phyloP scores from a whole-genome alignment of 495 filamentous ascomycete genomes.

The Mytilinidion resinicola region DNA sequence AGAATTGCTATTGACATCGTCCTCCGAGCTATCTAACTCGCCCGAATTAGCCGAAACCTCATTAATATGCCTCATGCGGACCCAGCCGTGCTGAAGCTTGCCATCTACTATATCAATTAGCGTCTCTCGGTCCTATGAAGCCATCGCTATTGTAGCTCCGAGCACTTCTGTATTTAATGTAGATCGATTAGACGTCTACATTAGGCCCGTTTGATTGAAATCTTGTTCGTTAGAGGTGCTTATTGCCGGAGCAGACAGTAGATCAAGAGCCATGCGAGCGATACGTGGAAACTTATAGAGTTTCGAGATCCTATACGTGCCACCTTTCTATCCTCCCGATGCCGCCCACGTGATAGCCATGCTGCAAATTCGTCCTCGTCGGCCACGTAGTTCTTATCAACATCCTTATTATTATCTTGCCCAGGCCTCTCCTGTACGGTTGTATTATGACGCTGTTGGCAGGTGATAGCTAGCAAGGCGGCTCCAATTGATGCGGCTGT shows the following conservation, averaged over 20 bases:
- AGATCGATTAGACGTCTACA: neutral
- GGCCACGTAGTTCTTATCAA: too few relatives aligned
- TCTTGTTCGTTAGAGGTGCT: too few relatives aligned
- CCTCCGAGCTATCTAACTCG: neutral
- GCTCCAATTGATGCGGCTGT: neutral
- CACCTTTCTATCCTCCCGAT: too few relatives aligned
- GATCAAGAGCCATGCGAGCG: too few relatives aligned
- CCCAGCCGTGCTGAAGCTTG: neutral
- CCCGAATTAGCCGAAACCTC: neutral
- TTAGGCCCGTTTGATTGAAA: too few relatives aligned
- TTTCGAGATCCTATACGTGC: too few relatives aligned
- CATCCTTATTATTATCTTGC: too few relatives aligned
- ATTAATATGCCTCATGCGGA: neutral
- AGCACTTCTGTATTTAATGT: neutral
- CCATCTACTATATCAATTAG: neutral
- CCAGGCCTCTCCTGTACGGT: neutral
- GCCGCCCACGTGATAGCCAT: too few relatives aligned
- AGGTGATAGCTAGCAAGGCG: neutral
- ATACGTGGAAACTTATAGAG: too few relatives aligned
- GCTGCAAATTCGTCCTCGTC: too few relatives aligned
- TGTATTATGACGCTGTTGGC: neutral
- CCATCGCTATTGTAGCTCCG: neutral
- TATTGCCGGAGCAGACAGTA: too few relatives aligned
- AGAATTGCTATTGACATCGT: neutral
- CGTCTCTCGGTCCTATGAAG: neutral